phyloP scores from a whole-genome alignment of 495 filamentous ascomycete species.

The Parathielavia appendiculata region DNA sequence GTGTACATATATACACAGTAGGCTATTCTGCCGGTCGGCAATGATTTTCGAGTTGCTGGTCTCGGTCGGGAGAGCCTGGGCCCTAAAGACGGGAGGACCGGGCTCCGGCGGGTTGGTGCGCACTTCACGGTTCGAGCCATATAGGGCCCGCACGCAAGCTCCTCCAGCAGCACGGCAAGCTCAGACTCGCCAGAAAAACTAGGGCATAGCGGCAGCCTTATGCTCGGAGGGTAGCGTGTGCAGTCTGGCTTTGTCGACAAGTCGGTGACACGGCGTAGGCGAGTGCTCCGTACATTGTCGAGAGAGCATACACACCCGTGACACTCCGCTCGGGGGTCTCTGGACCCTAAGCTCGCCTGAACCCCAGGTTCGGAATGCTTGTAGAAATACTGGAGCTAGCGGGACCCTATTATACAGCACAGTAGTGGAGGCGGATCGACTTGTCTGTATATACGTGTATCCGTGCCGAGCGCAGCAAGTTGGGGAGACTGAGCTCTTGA shows the following conservation, averaged over 20 bases:
- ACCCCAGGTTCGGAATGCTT: constrained; percentile 3
- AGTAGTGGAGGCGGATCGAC: background rate
- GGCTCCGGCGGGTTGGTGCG: background rate
- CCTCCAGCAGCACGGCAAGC: no score
- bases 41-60: no score
- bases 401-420: background rate
- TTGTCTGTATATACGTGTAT: no score
- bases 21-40: background rate
- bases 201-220: background rate
- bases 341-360: background rate
- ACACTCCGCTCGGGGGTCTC: background rate
- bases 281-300: background rate
- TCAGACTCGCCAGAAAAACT: no score
- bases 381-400: constrained; percentile 1
- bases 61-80: background rate
- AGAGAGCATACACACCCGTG: no score
- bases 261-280: background rate
- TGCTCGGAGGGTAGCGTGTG: background rate
- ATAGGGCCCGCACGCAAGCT: no score
- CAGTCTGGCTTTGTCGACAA: no score
- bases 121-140: background rate
- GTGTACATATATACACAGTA: no score
- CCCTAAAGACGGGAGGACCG: background rate
- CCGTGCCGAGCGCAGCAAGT: no score
- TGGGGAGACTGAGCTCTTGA: no score